Base-by-base conservation (phyloP, 306 rosid genomes). In the Quercus agrifolia region DNA sequence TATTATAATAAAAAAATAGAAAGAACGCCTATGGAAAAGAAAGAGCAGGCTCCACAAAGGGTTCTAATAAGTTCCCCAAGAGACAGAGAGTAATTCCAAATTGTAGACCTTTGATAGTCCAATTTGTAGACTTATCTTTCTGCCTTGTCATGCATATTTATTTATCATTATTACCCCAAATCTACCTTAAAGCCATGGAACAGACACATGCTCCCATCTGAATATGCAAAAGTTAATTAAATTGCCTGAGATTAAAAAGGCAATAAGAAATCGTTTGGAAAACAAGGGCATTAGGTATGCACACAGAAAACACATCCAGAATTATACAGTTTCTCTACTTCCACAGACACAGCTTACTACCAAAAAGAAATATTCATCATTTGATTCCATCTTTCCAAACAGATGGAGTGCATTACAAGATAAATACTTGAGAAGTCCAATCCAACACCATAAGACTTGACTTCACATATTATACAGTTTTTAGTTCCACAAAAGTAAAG, bases 391-490 rank as follows among this genome's bases (percentile, higher is more conserved):
- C n/a, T 28, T 30, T 31, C 12, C 21, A 7, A 17, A 31, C 46
- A 66, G 49, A 17, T 66, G 14, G 15, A 66, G 8, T 17, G 72
- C 49, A 67, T 35, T 67, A 13, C 51, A 46, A 17, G 70, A 41
- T 17, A 4, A 19, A 23, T 20, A 70, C 27, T 52, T 62, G 31
- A 59, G 30, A 54, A 57, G 82, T 19, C 74, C 59, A 75, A 73
- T 58, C 76, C 28, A 61, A 51, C 57, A 44, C 71, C 58, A 57
- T 14, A 17, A n/a, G 70, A 68, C 31, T 73, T 68, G 58, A 25
- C 79, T 80, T 54, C 17, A 55, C n/a, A 84, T 68, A 54, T 28
- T 19, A 44, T 46, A 73, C 49, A 62, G 38, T 6, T 71, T 56
- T 59, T 4, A 41, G 30, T 21, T 23, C 51, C 52, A 67, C 38